These are phyloP conservation scores for Cytospora schulzeri DNA, from an alignment of 2,329 filamentous ascomycete genomes.

Conservation along the genomic window DNA sequence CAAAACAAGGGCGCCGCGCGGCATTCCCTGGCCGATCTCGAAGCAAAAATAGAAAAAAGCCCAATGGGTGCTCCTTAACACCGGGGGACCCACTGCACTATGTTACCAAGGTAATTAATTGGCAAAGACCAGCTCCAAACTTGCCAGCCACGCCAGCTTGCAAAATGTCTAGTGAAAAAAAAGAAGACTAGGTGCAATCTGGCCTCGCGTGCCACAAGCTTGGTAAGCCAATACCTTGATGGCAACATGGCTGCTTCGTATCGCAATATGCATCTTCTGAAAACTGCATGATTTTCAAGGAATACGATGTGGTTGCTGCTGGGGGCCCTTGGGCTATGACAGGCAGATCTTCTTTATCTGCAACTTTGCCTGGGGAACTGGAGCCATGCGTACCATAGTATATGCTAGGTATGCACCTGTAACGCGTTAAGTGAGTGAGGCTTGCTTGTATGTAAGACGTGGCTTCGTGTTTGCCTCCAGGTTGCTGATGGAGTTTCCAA, in stretches of 20 bases:
- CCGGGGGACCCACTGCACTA: conserved; percentile 5
- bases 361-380: background rate
- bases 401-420: background rate
- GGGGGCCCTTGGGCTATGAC: background rate
- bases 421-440: background rate
- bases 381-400: background rate
- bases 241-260: conserved; percentile 18
- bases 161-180: background rate
- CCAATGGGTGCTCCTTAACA: conserved; percentile 22
- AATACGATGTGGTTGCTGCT: conserved; percentile 14
- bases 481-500: background rate
- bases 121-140: background rate
- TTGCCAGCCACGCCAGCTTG: background rate
- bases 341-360: background rate
- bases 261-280: conserved; percentile 12
- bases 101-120: background rate
- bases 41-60: conserved; percentile 19
- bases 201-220: background rate
- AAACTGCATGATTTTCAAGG: conserved; percentile 1
- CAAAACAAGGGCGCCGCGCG: conserved; percentile 15
- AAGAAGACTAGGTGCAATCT: background rate
- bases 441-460: too few relatives aligned
- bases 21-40: conserved; percentile 14
- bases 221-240: conserved; percentile 19
- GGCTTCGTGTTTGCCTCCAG: background rate